Base-by-base conservation (phyloP, 192 early-diverging fungal species). In the Podila verticillata region DNA sequence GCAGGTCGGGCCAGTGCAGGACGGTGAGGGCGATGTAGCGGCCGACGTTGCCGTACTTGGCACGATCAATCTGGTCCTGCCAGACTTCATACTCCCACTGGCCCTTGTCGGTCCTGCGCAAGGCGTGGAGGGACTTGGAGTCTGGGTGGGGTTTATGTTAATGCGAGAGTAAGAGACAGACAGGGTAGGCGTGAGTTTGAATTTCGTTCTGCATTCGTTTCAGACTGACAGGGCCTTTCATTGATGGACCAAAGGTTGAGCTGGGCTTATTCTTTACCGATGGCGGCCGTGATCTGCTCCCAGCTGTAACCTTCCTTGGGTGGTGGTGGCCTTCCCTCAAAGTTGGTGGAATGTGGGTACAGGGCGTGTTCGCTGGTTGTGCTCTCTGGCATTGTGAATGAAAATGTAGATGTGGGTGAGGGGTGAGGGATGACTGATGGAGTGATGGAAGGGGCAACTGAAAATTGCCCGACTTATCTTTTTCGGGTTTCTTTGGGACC, bases 1-100 rank as follows among this genome's bases (percentile, higher is more conserved):
- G 12, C 22, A 80, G 57, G 48, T 68, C 57, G 1, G 77, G 77
- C 77, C 77, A 80, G 2, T 68, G 22, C 3, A 80, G 60, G 31
- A 80, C 48, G 17, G 39, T 49, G n/a, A 68, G 72, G 17, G 66
- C 77, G 17, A 80, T 80, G 4, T 68, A 80, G 44, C 71, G 68
- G 20, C 77, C 77, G 4, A 63, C 56, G 35, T 80, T 80, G 0
- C 26, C 65, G 61, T 80, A 80, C 36, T 57, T 66, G 4, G 35
- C 8, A 1, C 58, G 65, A 22, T 80, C 70, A 22, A 80, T 68
- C 28, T 47, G 28, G 19, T 26, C 34, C 35, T 80, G 77, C 77
- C 77, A 80, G 32, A 59, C 60, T 20, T 80, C 77, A 26, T 80
- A 80, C 31, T 80, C 77, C 29, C 66, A 80, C n/a, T 80, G 77